These are phyloP conservation scores for Colletotrichum liaoningense DNA, from an alignment of 2,329 filamentous ascomycete genomes.

Conservation along the genomic window DNA sequence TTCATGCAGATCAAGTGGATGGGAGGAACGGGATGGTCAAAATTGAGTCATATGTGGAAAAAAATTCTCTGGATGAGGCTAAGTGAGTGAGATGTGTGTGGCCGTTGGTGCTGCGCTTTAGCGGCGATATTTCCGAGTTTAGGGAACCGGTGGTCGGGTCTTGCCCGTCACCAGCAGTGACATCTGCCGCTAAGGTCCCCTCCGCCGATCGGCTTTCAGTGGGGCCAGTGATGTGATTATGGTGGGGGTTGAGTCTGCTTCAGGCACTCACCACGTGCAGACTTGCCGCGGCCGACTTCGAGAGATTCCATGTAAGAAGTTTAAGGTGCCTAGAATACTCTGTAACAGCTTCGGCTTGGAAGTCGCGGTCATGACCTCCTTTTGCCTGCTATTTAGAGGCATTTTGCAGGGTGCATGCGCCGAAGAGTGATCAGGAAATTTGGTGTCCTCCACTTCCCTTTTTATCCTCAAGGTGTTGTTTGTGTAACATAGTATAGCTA, in stretches of 20 bases:
- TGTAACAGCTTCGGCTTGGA: not conserved
- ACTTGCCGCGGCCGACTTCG: not conserved
- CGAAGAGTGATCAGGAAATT: not conserved
- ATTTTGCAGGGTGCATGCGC: not conserved
- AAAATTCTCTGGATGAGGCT: constrained; percentile 29
- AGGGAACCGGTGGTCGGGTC: constrained; percentile 2
- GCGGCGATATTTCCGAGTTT: constrained; percentile 22
- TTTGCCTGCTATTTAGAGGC: not conserved
- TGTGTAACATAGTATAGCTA: not conserved
- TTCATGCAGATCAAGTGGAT: constrained; percentile 17
- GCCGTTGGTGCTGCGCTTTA: constrained; percentile 1
- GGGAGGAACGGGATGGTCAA: not conserved
- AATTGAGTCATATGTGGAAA: constrained; percentile 34
- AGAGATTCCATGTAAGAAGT: not conserved
- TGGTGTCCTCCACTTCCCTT: not conserved
- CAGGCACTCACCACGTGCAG: not conserved
- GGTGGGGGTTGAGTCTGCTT: not conserved
- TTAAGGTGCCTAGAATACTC: not conserved
- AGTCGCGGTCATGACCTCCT: not conserved
- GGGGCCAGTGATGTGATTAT: constrained; percentile 19
- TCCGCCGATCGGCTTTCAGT: constrained; percentile 17
- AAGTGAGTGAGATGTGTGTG: not conserved
- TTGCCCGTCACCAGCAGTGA: constrained; percentile 9
- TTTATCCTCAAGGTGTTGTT: not conserved
- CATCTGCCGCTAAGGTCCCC: not conserved